Base-by-base conservation (phyloP, 148 eudicot genomes). In the Hydrangea macrophylla region DNA sequence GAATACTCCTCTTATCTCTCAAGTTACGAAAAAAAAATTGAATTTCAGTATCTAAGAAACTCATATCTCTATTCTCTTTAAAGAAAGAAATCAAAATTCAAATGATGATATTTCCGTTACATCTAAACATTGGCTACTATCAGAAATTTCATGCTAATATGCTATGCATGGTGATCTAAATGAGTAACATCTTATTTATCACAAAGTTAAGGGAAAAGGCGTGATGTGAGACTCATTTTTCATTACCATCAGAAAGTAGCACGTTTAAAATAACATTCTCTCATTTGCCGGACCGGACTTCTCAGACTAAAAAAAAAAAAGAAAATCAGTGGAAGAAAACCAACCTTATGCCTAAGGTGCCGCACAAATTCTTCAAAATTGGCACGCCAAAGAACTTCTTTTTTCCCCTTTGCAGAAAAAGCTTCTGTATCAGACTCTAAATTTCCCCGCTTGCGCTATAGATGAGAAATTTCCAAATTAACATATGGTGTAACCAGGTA, bases 341-440 rank as follows among this genome's bases (percentile, higher is more conserved):
- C 22, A 71, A 88, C 96, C 95, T 90, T 90, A 55, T 79, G 81
- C 71, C 85, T 75, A 55, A 88, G 75, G 48, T 76, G 77, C 73
- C 88, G 82, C 23, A 86, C 74, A 72, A 88, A 83, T 76, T 94
- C 98, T 60, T 94, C 92, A 72, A 85, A 86, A 76, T 94, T 88
- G 22, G 86, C 96, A 60, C 92, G 89, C 98, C 98, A 94, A 53
- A 87, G 71, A 45, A 91, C 81, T 75, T 94, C 97, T 73, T 81
- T 84, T 50, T 76, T 70, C 69, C 58, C 53, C 67, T 71, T 69
- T 62, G 73, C 40, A 45, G 74, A 75, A 76, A 65, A 63, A n/a
- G 26, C 44, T 56, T 76, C 85, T 55, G 68, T 42, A 69, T 79
- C 84, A 36, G 60, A 66, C 59, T 86, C 84, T 64, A 67, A 63